Evolutionary conservation across 176 grass and related monocot species (phyloP), one percentile per base, ranked within the genome.

Genomic region (Miscanthus lutarioriparius): DNA sequence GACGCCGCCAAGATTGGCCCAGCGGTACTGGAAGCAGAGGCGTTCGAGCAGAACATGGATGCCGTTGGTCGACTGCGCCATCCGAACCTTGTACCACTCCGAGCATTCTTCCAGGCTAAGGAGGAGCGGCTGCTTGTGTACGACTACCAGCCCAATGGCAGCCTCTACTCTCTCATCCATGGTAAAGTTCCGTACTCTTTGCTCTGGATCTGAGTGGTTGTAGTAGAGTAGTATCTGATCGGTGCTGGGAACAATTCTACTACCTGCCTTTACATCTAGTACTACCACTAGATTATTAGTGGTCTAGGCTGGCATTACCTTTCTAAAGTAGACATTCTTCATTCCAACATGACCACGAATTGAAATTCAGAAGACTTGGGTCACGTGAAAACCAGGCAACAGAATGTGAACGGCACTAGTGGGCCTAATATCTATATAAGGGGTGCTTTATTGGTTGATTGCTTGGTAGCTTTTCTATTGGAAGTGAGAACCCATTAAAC

Each of bases 121-220:
- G 93, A 99, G 79, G 97, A 99, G 89, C 85, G 93, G 22, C 77
- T 99, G 70, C 93, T 99, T 22, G 97, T 99, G 53, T 99, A 94
- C 74, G 97, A 99, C 85, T 96, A 96, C 90, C 91, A 96, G 82
- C 91, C 93, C 66, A 99, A 99, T 80, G 93, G 91, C 67, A 99
- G 93, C 67, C 92, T 99, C 40, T 61, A 90, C 87, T 92, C 97
- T 39, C 90, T 99, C 47, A 69, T 92, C 75, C 90, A 99, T 75
- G 91, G 97, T 99, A 92, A 92, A 7, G 8, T 69, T 41, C 6
- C 36, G 3, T 39, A 0, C 33, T 79, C 37, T 53, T 81, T 12
- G 16, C 35, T 53, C 49, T 2, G 8, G 28, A 54, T 73, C 10
- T 27, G 13, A 84, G 56, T 66, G 47, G 1, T 67, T 48, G 47